Evolutionary conservation across 2,329 filamentous ascomycete genomes (phyloP).

Genomic region (Phymatotrichopsis omnivora): DNA sequence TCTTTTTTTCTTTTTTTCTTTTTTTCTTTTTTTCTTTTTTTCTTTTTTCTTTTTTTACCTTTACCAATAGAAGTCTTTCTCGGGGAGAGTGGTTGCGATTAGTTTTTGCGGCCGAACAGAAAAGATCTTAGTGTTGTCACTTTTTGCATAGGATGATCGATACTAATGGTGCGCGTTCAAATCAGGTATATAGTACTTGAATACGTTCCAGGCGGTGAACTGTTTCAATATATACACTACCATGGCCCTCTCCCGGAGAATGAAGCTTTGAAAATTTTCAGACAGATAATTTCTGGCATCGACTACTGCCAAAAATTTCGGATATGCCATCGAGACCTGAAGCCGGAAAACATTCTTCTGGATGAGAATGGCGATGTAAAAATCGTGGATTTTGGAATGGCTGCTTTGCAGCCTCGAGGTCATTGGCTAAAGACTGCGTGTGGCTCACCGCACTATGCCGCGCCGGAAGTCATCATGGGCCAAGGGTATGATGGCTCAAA

Average conservation of each 20-base stretch:
- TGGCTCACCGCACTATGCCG: slow-evolving; percentile 92
- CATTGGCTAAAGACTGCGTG: slow-evolving; percentile 80
- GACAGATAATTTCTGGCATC: slow-evolving; percentile 85
- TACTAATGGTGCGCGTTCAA: slow-evolving; percentile 6
- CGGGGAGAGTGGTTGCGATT: neutral
- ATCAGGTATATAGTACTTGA: slow-evolving; percentile 95
- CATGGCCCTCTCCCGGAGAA: slow-evolving; percentile 66
- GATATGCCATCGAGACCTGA: slow-evolving; percentile 91
- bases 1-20: too few relatives aligned
- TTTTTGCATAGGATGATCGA: slow-evolving; percentile 1
- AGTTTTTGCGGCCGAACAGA: neutral
- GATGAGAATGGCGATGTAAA: slow-evolving; percentile 70
- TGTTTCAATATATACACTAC: slow-evolving; percentile 75
- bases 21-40: too few relatives aligned
- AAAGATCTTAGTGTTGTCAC: slow-evolving; percentile 22
- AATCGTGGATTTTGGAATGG: slow-evolving; percentile 97
- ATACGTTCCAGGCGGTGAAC: slow-evolving; percentile 72
- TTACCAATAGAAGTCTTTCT: too few relatives aligned
- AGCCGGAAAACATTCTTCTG: slow-evolving; percentile 92
- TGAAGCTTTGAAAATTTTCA: slow-evolving; percentile 73
- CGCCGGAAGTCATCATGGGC: slow-evolving; percentile 76
- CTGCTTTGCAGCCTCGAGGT: slow-evolving; percentile 71
- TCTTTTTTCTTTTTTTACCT: too few relatives aligned
- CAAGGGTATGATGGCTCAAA: slow-evolving; percentile 70
- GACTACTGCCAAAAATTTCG: slow-evolving; percentile 90